These are phyloP conservation scores for Curvularia hawaiiensis DNA, from an alignment of 2,329 filamentous ascomycete genomes.

Conservation along the genomic window DNA sequence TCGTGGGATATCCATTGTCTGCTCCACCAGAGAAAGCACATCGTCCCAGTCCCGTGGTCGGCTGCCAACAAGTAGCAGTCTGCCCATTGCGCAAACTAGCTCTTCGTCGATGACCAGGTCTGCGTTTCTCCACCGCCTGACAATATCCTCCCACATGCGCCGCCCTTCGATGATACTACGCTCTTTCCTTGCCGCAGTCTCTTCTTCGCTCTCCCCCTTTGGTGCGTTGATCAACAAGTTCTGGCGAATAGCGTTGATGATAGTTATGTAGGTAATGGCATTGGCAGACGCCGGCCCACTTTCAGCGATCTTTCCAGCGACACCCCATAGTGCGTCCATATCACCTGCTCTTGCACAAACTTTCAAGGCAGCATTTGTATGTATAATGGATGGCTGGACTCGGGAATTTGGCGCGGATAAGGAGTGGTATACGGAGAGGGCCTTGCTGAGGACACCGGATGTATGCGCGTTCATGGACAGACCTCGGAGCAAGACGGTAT, in stretches of 20 bases:
- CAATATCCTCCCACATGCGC: conserved; percentile 79
- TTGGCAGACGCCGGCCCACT: conserved; percentile 68
- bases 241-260: conserved; percentile 73
- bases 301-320: conserved; percentile 74
- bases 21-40: conserved; percentile 75
- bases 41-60: conserved; percentile 69
- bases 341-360: conserved; percentile 77
- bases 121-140: conserved; percentile 75
- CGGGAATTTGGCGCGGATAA: conserved; percentile 68
- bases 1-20: conserved; percentile 79
- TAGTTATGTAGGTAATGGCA: conserved; percentile 76
- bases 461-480: conserved; percentile 66
- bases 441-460: conserved; percentile 67
- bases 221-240: conserved; percentile 35
- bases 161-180: conserved; percentile 69
- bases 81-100: conserved; percentile 81
- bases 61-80: conserved; percentile 70
- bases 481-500: conserved; percentile 80
- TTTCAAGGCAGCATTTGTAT: conserved; percentile 85
- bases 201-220: conserved; percentile 34
- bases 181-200: conserved; percentile 36
- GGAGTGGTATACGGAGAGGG: conserved; percentile 76
- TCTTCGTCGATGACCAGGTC: conserved; percentile 75
- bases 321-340: conserved; percentile 78
- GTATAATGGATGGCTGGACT: conserved; percentile 75